Base-by-base conservation (phyloP, 2,329 filamentous ascomycete species). In the Fusarium zealandicum region DNA sequence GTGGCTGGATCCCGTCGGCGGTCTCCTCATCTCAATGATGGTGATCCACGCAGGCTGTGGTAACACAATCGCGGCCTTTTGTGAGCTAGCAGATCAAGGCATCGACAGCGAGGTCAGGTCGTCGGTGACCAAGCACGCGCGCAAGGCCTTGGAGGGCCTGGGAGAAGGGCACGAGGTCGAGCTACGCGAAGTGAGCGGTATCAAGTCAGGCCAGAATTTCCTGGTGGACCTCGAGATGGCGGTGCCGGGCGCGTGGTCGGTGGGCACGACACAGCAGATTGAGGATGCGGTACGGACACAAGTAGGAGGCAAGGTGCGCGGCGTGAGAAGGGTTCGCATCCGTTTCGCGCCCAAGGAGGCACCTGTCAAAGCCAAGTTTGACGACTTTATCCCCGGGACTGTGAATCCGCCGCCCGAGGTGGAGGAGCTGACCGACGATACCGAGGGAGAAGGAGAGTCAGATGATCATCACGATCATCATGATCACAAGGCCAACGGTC, bases 191-290 rank as follows among this genome's bases (percentile, higher is more conserved):
- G 83, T 98, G 3, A 90, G 92, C 61, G 95, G 95, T 48, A 83
- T 96, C 75, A 99, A 99, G 76, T 95, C 92, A 4, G 95, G 95
- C 25, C 95, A 97, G 74, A 99, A 97, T 76, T 97, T 96, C 72
- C 80, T 98, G 25, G 87, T 98, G 65, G 95, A 98, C 66, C 74
- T 99, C 7, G 93, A 96, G 72, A 76, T 98, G 57, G 89, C 85
- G 2, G 90, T 96, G 13, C 92, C 93, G 0, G 83, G 81, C 17
- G 77, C 79, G 28, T 96, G 90, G 89, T 89, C 89, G 0, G 78
- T 99, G 6, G 84, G 87, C 46, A 83, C 89, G 48, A 84, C 88
- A 7, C 80, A 85, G 31, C 76, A 82, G 13, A 79, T 96, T 12
- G 95, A 99, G 73, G 84, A 89, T 30, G 77, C 80, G 3, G 82